phyloP scores from a whole-genome alignment of 2,329 filamentous ascomycete species.

The Polytolypa hystricis region DNA sequence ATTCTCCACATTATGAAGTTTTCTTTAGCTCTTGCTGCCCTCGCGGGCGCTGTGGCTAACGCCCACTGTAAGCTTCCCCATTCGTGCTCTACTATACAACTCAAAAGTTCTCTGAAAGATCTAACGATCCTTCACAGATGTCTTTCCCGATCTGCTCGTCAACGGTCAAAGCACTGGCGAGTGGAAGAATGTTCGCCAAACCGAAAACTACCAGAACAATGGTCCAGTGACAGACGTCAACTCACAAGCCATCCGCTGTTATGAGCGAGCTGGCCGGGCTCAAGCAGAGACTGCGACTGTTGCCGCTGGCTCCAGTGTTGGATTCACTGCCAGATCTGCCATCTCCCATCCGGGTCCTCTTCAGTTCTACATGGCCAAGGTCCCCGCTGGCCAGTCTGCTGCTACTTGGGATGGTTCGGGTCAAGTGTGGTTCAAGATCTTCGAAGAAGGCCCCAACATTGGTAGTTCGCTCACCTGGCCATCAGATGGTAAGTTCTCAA shows the following conservation, averaged over 20 bases:
- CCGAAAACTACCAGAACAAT: constrained; percentile 6
- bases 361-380: constrained; percentile 46
- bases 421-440: constrained; percentile 6
- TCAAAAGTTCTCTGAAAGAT: not conserved
- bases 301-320: constrained; percentile 9
- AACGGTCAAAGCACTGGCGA: constrained; percentile 2
- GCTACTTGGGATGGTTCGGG: constrained; percentile 5
- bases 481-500: constrained; percentile 2
- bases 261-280: constrained; percentile 4
- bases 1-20: constrained; percentile 3
- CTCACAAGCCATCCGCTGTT: constrained; percentile 8
- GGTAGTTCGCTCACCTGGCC: constrained; percentile 3
- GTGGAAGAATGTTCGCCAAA: constrained; percentile 4
- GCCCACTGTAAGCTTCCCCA: constrained; percentile 1
- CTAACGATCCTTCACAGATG: too few species aligned
- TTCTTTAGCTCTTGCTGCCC: not conserved
- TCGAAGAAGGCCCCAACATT: constrained; percentile 3
- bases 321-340: constrained; percentile 37
- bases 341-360: constrained; percentile 47
- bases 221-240: constrained; percentile 8
- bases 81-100: not conserved
- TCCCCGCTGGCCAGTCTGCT: constrained; percentile 16
- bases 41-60: not conserved
- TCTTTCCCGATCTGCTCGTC: constrained; percentile 5
- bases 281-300: constrained; percentile 22